phyloP scores from a whole-genome alignment of 495 filamentous ascomycete species.

The Aspergillus coremiiformis region DNA sequence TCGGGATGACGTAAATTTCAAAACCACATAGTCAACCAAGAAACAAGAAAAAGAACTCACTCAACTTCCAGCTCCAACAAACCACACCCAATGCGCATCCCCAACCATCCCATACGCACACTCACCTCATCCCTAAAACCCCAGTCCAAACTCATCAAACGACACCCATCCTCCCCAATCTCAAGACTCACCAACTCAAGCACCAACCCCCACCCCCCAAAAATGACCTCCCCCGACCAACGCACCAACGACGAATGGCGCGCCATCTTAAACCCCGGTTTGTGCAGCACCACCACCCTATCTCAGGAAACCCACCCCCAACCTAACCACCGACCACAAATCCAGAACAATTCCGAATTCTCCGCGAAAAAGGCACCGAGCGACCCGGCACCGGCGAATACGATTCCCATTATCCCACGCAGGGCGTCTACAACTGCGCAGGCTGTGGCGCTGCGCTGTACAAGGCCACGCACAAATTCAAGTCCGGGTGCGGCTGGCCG shows the following conservation, averaged over 20 bases:
- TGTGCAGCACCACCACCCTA: neutral
- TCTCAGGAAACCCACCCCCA: neutral
- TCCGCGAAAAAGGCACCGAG: constrained; percentile 89
- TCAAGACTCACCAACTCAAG: constrained; percentile 71
- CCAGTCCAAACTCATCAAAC: no score
- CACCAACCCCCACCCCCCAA: constrained; percentile 37
- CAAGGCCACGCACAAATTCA: constrained; percentile 85
- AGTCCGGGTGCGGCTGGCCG: constrained; percentile 94
- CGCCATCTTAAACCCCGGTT: constrained; percentile 70
- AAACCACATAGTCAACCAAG: no score
- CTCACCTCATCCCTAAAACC: no score
- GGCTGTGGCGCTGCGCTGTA: constrained; percentile 86
- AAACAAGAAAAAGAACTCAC: no score
- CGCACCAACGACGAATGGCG: constrained; percentile 82
- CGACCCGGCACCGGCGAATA: constrained; percentile 69
- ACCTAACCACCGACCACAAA: constrained; percentile 9
- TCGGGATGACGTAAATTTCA: no score
- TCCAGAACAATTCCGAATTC: constrained; percentile 88
- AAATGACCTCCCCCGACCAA: constrained; percentile 74
- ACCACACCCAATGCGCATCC: no score
- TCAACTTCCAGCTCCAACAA: no score
- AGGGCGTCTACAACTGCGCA: constrained; percentile 77
- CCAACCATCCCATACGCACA: no score
- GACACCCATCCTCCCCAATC: no score
- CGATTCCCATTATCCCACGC: constrained; percentile 69